phyloP scores from a whole-genome alignment of 2,329 filamentous ascomycete species.

The Fusarium sp. region DNA sequence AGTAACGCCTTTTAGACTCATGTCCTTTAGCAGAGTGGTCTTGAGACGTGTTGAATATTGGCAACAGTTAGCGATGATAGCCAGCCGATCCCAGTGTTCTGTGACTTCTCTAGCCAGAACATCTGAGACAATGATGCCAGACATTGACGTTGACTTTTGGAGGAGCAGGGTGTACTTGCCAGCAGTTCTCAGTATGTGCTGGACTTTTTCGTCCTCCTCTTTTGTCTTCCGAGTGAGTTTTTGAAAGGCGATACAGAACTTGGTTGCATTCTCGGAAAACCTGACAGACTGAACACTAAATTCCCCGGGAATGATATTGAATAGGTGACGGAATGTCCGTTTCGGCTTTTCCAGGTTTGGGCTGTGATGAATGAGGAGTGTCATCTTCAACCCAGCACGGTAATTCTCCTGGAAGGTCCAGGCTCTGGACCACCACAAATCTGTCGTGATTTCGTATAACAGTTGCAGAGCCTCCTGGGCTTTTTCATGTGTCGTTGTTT shows the following conservation, averaged over 20 bases:
- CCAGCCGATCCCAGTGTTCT: conserved; percentile 42
- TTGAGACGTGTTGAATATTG: conserved; percentile 44
- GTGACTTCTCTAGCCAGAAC: conserved; percentile 33
- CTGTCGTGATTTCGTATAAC: conserved; percentile 39
- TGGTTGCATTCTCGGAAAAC: conserved; percentile 38
- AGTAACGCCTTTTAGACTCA: conserved; percentile 1
- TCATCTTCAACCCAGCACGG: conserved; percentile 41
- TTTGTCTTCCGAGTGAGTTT: not conserved
- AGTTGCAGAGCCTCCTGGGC: conserved; percentile 35
- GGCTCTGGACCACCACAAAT: conserved; percentile 45
- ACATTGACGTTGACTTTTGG: conserved; percentile 39
- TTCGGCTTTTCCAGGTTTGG: conserved; percentile 34
- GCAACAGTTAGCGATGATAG: conserved; percentile 48
- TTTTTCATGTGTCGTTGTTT: not conserved
- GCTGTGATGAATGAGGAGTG: conserved; percentile 42
- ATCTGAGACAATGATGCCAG: conserved; percentile 39
- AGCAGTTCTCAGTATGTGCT: conserved; percentile 33
- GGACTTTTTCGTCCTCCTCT: not conserved
- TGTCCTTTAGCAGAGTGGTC: conserved; percentile 18
- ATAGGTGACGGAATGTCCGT: conserved; percentile 12
- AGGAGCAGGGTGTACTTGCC: conserved; percentile 42
- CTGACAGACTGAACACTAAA: conserved; percentile 38
- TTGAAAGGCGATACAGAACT: conserved; percentile 39
- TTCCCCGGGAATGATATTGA: conserved; percentile 35
- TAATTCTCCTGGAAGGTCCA: conserved; percentile 51